Conservation (phyloP, 441 rosid genomes). For the Hura crepitans region DNA sequence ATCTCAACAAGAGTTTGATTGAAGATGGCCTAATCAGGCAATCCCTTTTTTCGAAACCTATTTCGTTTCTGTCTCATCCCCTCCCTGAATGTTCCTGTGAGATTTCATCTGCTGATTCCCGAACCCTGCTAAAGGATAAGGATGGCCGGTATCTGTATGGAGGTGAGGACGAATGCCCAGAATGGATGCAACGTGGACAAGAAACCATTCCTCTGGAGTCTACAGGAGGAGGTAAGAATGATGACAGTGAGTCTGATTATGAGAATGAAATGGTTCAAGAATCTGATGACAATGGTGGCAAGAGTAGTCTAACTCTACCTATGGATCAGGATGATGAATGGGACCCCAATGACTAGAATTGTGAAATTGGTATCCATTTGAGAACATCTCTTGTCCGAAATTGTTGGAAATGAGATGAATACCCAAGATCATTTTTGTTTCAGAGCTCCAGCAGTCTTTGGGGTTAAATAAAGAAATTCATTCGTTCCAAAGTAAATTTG, state of each 20-base stretch:
- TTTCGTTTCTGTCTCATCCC: constrained; percentile 75
- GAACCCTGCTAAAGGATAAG: constrained; percentile 33
- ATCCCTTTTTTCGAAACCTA: constrained; percentile 60
- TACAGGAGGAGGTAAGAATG: constrained; percentile 35
- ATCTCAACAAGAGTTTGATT: constrained; percentile 74
- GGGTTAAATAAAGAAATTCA: constrained; percentile 40
- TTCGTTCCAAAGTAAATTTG: constrained; percentile 41
- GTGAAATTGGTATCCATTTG: constrained; percentile 23
- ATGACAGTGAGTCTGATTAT: constrained; percentile 56
- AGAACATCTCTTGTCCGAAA: constrained; percentile 32
- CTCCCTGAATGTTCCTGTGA: constrained; percentile 96
- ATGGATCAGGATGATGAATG: constrained; percentile 79
- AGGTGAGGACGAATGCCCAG: constrained; percentile 89
- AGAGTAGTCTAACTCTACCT: constrained; percentile 39
- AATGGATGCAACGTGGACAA: constrained; percentile 57
- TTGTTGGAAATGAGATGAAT: constrained; percentile 29
- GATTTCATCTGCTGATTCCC: constrained; percentile 42
- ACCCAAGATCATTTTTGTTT: constrained; percentile 30
- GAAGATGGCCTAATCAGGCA: constrained; percentile 74
- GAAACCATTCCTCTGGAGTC: constrained; percentile 26
- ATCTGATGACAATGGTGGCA: constrained; percentile 42
- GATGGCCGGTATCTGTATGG: constrained; percentile 62
- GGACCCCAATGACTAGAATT: constrained; percentile 83
- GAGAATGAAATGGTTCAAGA: constrained; percentile 49
- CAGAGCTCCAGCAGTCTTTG: constrained; percentile 28